These are phyloP conservation scores for Tricholoma terreum DNA, from an alignment of 768 basidiomycete species.

Conservation along the genomic window DNA sequence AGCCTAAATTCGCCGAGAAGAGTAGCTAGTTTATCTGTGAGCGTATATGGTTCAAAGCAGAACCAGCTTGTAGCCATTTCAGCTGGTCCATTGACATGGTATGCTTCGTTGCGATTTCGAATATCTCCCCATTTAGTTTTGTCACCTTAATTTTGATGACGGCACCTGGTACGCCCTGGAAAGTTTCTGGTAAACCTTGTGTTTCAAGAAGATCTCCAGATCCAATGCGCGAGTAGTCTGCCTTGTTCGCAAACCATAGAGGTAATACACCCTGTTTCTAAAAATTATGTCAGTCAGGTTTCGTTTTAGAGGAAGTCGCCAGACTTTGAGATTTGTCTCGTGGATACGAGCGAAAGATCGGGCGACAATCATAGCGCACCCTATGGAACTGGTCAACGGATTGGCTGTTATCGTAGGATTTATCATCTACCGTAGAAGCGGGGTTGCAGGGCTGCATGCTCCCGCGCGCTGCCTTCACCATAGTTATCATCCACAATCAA, in stretches of 20 bases:
- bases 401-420: not conserved
- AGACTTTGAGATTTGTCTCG: constrained; percentile 92
- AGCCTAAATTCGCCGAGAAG: not conserved
- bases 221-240: constrained; percentile 81
- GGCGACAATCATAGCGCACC: constrained; percentile 84
- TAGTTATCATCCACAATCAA: constrained; percentile 95
- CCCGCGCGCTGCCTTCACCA: constrained; percentile 96
- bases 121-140: constrained; percentile 55
- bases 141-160: constrained; percentile 63
- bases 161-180: constrained; percentile 46
- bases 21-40: constrained; percentile 38
- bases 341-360: constrained; percentile 97
- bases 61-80: constrained; percentile 86
- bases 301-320: constrained; percentile 9
- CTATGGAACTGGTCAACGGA: constrained; percentile 31
- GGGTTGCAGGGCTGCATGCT: constrained; percentile 96
- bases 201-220: constrained; percentile 84
- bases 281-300: constrained; percentile 11
- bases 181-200: constrained; percentile 68
- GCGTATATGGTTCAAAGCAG: constrained; percentile 87
- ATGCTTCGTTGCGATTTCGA: constrained; percentile 75
- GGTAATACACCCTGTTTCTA: constrained; percentile 98
- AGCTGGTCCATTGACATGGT: constrained; percentile 90
- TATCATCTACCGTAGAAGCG: constrained; percentile 76
- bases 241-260: constrained; percentile 87